Conservation (phyloP, 2,329 filamentous ascomycete genomes). For the Aspergillus caelatus region DNA sequence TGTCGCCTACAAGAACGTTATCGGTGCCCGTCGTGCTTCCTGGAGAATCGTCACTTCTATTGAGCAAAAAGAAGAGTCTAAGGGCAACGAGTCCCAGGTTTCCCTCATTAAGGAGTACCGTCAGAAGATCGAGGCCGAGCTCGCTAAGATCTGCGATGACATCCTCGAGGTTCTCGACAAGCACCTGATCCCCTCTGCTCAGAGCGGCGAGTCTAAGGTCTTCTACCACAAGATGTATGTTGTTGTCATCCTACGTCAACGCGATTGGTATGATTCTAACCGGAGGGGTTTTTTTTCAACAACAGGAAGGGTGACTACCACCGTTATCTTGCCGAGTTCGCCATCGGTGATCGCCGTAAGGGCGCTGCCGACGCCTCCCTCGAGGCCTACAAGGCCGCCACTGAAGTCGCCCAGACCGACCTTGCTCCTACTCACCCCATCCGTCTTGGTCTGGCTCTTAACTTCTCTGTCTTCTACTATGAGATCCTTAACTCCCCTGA, state of each 20-base stretch:
- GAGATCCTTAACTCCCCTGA: slow-evolving; percentile 99
- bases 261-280: slow-evolving; percentile 18
- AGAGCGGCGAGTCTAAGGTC: slow-evolving; percentile 97
- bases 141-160: slow-evolving; percentile 97
- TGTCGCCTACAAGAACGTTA: slow-evolving; percentile 99
- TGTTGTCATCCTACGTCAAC: neutral
- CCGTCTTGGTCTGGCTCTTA: slow-evolving; percentile 86
- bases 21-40: slow-evolving; percentile 92
- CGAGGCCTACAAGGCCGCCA: slow-evolving; percentile 95
- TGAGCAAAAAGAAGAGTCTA: slow-evolving; percentile 99
- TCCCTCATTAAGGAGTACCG: slow-evolving; percentile 96
- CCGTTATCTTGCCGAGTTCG: slow-evolving; percentile 97
- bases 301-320: slow-evolving; percentile 98
- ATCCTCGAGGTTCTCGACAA: slow-evolving; percentile 93
- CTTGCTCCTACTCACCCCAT: slow-evolving; percentile 91
- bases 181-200: slow-evolving; percentile 90
- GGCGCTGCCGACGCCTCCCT: slow-evolving; percentile 89
- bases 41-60: slow-evolving; percentile 99
- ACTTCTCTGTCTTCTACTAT: slow-evolving; percentile 99
- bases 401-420: slow-evolving; percentile 86
- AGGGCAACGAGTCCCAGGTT: slow-evolving; percentile 93
- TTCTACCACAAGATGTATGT: slow-evolving; percentile 99
- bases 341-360: slow-evolving; percentile 92
- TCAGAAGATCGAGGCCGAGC: slow-evolving; percentile 95
- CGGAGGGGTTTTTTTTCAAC: slow-evolving; percentile 17